phyloP scores from a whole-genome alignment of 2,329 filamentous ascomycete species.

The Geoglossum cookeanum region DNA sequence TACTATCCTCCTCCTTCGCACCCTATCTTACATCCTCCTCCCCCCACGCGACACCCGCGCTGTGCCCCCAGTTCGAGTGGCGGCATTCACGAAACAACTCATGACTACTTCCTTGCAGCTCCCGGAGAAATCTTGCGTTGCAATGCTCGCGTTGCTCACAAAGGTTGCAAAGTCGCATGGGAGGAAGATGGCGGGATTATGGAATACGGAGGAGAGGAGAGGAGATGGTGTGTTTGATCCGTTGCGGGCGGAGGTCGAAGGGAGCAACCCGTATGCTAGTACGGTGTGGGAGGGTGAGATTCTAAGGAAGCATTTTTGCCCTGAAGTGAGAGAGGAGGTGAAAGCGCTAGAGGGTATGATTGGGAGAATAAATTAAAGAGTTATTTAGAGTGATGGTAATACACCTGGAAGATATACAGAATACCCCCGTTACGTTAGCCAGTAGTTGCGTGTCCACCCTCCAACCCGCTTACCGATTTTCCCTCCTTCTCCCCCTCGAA shows the following conservation, averaged over 20 bases:
- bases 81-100: slow-evolving; percentile 82
- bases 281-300: slow-evolving; percentile 92
- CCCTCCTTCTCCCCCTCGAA: neutral
- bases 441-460: too few species aligned
- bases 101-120: slow-evolving; percentile 66
- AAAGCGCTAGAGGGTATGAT: slow-evolving; percentile 11
- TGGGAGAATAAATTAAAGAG: neutral
- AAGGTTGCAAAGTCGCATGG: slow-evolving; percentile 67
- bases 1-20: slow-evolving; percentile 76
- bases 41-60: slow-evolving; percentile 54
- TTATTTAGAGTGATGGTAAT: neutral
- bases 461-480: neutral
- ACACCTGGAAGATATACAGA: neutral
- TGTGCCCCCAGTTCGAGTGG: slow-evolving; percentile 66
- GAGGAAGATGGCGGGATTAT: slow-evolving; percentile 65
- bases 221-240: slow-evolving; percentile 78
- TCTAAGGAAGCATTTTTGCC: slow-evolving; percentile 67
- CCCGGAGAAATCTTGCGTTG: slow-evolving; percentile 74
- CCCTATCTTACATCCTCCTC: slow-evolving; percentile 62
- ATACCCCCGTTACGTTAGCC: too few species aligned
- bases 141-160: slow-evolving; percentile 56
- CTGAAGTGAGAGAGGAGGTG: slow-evolving; percentile 60
- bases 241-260: slow-evolving; percentile 53
- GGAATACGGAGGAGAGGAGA: slow-evolving; percentile 85
- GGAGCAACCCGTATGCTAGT: slow-evolving; percentile 73